Conservation (phyloP, 768 basidiomycete genomes). For the Chalciporus sphaerocephalus region DNA sequence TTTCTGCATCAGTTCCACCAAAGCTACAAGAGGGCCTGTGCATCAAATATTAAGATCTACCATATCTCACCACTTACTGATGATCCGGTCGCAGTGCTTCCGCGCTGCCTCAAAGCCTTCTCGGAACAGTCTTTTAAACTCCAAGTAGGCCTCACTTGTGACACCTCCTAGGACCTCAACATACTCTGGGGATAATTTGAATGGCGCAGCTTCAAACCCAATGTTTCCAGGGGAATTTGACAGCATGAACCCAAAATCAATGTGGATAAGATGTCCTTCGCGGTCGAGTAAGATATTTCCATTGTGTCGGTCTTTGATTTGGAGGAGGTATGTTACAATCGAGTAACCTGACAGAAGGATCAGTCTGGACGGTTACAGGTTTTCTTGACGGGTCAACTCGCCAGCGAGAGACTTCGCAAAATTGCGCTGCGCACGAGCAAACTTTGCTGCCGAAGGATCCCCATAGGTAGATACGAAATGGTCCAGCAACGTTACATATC, state of each 20-base stretch:
- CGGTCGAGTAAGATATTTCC: constrained; percentile 96
- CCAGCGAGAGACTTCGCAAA: constrained; percentile 91
- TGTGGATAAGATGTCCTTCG: constrained; percentile 92
- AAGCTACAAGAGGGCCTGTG: constrained; percentile 37
- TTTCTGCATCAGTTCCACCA: constrained; percentile 98
- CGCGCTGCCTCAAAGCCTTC: constrained; percentile 91
- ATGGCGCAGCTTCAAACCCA: constrained; percentile 98
- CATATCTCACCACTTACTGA: constrained; percentile 52
- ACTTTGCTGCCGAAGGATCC: constrained; percentile 80
- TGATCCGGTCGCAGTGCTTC: constrained; percentile 94
- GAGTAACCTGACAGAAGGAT: constrained; percentile 62
- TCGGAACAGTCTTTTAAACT: constrained; percentile 84
- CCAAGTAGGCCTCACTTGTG: constrained; percentile 65
- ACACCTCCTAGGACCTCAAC: constrained; percentile 92
- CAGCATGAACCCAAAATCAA: constrained; percentile 98
- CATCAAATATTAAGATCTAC: constrained; percentile 1
- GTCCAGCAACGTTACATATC: constrained; percentile 85
- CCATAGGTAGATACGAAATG: constrained; percentile 92
- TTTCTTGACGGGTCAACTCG: constrained; percentile 24
- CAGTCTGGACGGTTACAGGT: neutral
- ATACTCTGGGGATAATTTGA: constrained; percentile 94
- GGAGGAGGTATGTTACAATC: constrained; percentile 90
- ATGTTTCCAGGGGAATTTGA: constrained; percentile 96
- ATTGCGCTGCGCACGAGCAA: constrained; percentile 84
- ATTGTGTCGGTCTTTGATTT: constrained; percentile 98